Base-by-base conservation (phyloP, 1,284 basidiomycete species). In the Neotropicomus parvogracilis region DNA sequence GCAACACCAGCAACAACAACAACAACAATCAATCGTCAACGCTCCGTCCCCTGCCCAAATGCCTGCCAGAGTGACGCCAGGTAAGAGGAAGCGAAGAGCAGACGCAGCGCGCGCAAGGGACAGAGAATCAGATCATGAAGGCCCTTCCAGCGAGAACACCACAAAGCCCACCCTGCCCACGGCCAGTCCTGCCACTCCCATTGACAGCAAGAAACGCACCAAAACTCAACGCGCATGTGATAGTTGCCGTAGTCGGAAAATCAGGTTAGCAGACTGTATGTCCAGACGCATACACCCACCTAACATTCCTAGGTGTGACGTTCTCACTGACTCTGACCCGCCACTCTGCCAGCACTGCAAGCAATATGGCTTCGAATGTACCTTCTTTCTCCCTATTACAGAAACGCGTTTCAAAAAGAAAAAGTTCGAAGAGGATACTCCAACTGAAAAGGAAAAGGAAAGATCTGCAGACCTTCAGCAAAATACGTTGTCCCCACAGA, bases 401-500 rank as follows among this genome's bases (percentile, higher is more conserved):
- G 95, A 98, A 68, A 99, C 95, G 0, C 83, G 95, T 12, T 98
- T 97, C 79, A 97, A 97, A 75, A 95, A 95, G 75, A 91, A 93
- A 72, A 86, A 88, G 59, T 54, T 80, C 37, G 85, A 85, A 55
- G 85, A 86, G 57, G 86, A 90, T 54, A 70, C 73, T 0, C 71
- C 71, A 0, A 68, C 71, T 56, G 73, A 81, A 58, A 77, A 70
- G 57, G 63, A 65, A 42, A 72, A 64, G 56, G 65, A 68, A 10
- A 53, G 51, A 44, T 52, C 61, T n/a, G 20, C 54, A 28, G 69
- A 61, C 55, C 52, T 53, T 40, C 57, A 49, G 44, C 55, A 46
- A 54, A 57, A 49, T 46, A 70, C 69, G 21, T 52, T 63, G 13
- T 69, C 73, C 21, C 70, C 73, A 9, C 68, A 66, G 36, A 55